phyloP scores from a whole-genome alignment of 495 filamentous ascomycete species.

The Talaromyces wortmannii region DNA sequence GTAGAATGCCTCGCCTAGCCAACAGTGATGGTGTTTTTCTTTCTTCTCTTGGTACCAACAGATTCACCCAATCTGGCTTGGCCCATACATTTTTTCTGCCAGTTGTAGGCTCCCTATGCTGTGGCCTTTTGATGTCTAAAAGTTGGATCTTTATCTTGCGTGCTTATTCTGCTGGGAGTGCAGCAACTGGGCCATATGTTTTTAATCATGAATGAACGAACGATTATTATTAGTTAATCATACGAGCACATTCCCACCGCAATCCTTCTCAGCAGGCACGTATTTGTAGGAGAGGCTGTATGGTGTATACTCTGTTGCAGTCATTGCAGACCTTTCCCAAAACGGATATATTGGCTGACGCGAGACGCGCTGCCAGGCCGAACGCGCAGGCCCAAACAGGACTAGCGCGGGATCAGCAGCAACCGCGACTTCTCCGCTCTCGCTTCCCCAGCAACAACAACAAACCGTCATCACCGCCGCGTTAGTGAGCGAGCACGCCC shows the following conservation, averaged over 20 bases:
- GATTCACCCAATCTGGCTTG: neutral
- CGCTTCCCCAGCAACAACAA: neutral
- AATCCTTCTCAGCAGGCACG: too few relatives aligned
- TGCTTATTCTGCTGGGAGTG: neutral
- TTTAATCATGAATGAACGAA: neutral
- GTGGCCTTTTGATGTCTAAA: conserved; percentile 16
- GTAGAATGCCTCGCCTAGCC: conserved; percentile 14
- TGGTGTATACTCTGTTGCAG: too few relatives aligned
- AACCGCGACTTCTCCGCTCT: neutral
- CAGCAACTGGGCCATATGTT: neutral
- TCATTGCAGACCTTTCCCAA: neutral
- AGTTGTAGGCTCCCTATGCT: conserved; percentile 38
- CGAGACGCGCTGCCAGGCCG: too few relatives aligned
- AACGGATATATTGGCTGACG: neutral
- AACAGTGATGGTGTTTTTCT: neutral
- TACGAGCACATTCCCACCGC: too few relatives aligned
- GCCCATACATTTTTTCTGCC: neutral
- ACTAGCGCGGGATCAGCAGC: neutral
- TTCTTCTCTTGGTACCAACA: neutral
- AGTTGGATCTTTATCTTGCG: neutral
- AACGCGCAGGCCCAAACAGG: neutral
- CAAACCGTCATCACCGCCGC: neutral
- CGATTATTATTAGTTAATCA: neutral
- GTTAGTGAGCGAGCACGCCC: neutral
- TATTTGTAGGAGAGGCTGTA: too few relatives aligned